A percentile compares a stretch with the other conserved stretches of the same genome.
Conservation (phyloP, 139 green algal species). For the Zygnema circumcarinatum region DNA sequence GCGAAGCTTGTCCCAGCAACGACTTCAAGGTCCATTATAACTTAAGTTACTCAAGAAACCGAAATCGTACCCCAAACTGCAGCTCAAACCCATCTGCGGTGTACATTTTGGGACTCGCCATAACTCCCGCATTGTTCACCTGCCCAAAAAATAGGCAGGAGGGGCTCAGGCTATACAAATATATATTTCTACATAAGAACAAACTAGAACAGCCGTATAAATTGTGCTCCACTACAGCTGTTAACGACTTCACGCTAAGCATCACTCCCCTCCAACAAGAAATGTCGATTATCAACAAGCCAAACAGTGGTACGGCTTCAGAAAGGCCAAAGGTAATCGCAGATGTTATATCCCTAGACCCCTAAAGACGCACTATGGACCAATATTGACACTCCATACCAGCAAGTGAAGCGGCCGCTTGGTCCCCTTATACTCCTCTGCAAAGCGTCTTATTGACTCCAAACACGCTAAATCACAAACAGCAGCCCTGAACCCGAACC, state of each 20-base stretch:
- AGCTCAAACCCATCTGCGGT: conserved; percentile 35
- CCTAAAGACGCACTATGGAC: no score
- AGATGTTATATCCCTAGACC: no score
- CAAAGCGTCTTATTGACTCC: not conserved
- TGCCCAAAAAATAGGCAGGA: not conserved
- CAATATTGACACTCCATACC: no score
- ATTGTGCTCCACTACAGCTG: not conserved
- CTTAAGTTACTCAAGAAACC: no score
- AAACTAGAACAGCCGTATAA: not conserved
- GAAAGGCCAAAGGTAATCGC: not conserved
- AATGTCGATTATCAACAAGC: not conserved
- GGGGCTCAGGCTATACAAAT: not conserved
- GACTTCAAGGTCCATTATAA: no score
- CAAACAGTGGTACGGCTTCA: not conserved
- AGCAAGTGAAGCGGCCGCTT: conserved; percentile 3
- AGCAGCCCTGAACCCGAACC: no score
- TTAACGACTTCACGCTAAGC: not conserved
- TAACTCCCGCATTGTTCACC: conserved; percentile 46
- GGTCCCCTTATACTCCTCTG: not conserved
- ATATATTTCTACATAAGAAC: not conserved
- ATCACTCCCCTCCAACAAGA: not conserved
- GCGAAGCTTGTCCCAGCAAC: no score
- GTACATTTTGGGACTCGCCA: conserved; percentile 17
- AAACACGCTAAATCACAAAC: conserved; percentile 5
- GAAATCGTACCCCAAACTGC: conserved; percentile 20